Conservation (phyloP, 192 early-diverging fungal genomes). For the Coemansia sp. region DNA sequence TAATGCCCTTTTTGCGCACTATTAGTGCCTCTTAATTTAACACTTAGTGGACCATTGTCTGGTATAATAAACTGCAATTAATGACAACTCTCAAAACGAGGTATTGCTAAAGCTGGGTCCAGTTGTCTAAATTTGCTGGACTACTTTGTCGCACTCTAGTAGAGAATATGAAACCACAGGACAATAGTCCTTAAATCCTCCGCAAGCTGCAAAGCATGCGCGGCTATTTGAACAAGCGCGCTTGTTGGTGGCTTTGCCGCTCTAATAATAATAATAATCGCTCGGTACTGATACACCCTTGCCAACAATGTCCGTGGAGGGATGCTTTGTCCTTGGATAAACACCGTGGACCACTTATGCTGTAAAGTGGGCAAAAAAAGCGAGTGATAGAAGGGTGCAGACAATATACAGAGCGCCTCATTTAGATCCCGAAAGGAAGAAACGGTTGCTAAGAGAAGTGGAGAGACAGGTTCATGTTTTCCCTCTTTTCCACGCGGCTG, state of each 20-base stretch:
- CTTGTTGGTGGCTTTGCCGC: conserved; percentile 3
- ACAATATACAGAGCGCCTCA: conserved; percentile 8
- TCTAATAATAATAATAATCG: not conserved
- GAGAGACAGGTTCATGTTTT: not conserved
- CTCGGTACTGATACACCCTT: conserved; percentile 4
- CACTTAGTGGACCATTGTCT: conserved; percentile 5
- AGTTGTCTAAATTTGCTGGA: not conserved
- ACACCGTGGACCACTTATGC: conserved; percentile 1
- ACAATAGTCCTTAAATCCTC: not conserved
- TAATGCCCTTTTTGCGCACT: not conserved
- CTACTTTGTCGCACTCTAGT: not conserved
- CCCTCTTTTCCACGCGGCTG: not conserved
- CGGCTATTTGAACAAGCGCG: conserved; percentile 6
- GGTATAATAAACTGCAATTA: not conserved
- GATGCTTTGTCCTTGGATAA: conserved; percentile 4
- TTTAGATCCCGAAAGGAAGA: conserved; percentile 5
- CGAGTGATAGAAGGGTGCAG: conserved; percentile 13
- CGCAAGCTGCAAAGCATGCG: not conserved
- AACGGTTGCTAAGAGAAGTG: not conserved
- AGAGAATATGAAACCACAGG: not conserved
- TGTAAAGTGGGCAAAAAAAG: not conserved
- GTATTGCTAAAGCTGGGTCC: not conserved
- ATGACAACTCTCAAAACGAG: not conserved
- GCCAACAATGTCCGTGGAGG: not conserved
- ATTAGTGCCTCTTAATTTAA: conserved; percentile 6